phyloP scores from a whole-genome alignment of 108 stramenopile species.

The Skeletonema tropicum region DNA sequence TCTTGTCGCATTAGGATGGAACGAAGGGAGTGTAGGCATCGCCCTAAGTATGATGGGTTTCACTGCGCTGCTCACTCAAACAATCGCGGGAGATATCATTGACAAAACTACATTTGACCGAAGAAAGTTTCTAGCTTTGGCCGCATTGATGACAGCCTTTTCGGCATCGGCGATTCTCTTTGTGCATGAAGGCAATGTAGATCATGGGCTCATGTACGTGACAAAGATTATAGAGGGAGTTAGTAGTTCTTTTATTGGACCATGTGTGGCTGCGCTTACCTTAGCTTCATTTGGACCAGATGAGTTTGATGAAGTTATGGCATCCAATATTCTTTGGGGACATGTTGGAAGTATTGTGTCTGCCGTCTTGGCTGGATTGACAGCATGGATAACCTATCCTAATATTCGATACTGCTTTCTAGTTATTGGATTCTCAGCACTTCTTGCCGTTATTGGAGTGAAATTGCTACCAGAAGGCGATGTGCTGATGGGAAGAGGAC shows the following conservation, averaged over 20 bases:
- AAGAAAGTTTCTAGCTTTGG: conserved; percentile 63
- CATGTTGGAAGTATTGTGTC: conserved; percentile 76
- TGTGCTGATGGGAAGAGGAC: conserved; percentile 77
- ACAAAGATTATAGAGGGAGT: conserved; percentile 86
- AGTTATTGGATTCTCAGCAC: conserved; percentile 76
- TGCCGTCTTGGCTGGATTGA: conserved; percentile 77
- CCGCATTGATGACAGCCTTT: conserved; percentile 70
- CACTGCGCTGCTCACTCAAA: conserved; percentile 79
- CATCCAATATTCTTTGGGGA: conserved; percentile 82
- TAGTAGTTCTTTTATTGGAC: conserved; percentile 80
- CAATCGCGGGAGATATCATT: conserved; percentile 81
- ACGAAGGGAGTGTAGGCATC: conserved; percentile 79
- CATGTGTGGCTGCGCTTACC: conserved; percentile 80
- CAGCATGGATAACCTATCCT: conserved; percentile 73
- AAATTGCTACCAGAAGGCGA: conserved; percentile 80
- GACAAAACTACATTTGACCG: conserved; percentile 83
- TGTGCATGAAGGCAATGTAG: conserved; percentile 69
- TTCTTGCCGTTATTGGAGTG: conserved; percentile 70
- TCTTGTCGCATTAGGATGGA: conserved; percentile 84
- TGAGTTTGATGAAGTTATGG: conserved; percentile 86
- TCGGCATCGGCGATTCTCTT: conserved; percentile 86
- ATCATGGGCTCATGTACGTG: conserved; percentile 74
- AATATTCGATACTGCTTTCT: conserved; percentile 85
- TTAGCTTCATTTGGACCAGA: conserved; percentile 81
- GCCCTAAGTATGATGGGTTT: conserved; percentile 85